A percentile compares a stretch with the other conserved stretches of the same genome.
Conservation (phyloP, 192 early-diverging fungal species). For the Coemansia aciculifera region DNA sequence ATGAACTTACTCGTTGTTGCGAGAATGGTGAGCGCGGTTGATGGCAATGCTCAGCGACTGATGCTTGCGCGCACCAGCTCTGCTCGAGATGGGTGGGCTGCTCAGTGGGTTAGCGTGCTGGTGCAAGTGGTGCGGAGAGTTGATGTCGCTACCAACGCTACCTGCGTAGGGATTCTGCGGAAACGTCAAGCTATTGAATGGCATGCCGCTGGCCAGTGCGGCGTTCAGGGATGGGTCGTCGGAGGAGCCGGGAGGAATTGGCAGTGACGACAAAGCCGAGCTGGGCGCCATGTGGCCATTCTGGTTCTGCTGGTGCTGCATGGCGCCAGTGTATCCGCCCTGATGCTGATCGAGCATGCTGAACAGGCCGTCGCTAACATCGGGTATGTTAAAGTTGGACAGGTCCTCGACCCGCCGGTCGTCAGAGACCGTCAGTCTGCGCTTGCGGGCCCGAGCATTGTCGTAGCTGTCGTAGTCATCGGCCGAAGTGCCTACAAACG, state of each 20-base stretch:
- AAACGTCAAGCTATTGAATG: constrained; percentile 8
- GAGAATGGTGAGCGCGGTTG: constrained; percentile 16
- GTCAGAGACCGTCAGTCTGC: constrained; percentile 46
- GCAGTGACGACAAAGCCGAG: constrained; percentile 22
- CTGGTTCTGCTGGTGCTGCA: background rate
- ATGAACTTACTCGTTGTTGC: constrained; percentile 44
- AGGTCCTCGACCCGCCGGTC: constrained; percentile 33
- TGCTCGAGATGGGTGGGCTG: constrained; percentile 20
- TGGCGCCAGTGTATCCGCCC: constrained; percentile 1
- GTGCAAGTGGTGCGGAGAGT: constrained; percentile 9
- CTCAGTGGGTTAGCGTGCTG: constrained; percentile 13
- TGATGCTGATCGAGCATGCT: constrained; percentile 45
- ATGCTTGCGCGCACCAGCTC: constrained; percentile 27
- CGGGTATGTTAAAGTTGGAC: constrained; percentile 22
- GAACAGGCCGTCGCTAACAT: constrained; percentile 37
- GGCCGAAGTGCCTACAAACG: constrained; percentile 16
- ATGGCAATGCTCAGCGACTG: constrained; percentile 53
- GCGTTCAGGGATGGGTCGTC: constrained; percentile 28
- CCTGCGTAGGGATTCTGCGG: constrained; percentile 3
- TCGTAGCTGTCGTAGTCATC: constrained; percentile 53
- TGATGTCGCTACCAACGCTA: constrained; percentile 15
- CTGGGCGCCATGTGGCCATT: constrained; percentile 5
- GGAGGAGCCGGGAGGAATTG: constrained; percentile 22
- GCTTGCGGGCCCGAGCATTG: constrained; percentile 52
- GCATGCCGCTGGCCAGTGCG: constrained; percentile 17